Evolutionary conservation across 106 monocot species (phyloP).

Genomic region (Dactylorhiza incarnata): DNA sequence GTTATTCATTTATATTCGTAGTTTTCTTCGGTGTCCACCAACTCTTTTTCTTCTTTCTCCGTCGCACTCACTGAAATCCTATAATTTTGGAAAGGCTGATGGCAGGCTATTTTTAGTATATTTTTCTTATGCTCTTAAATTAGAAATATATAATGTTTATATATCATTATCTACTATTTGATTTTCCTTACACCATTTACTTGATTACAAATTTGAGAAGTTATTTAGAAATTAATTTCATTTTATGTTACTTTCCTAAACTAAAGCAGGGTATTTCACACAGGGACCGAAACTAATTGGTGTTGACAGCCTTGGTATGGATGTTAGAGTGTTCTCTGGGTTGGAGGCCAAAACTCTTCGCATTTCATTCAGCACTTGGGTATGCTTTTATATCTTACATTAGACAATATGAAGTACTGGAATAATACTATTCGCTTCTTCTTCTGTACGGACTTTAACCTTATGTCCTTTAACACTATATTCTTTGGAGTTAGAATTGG

Average conservation of each 20-base stretch:
- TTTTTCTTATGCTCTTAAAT: background rate
- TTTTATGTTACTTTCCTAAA: constrained; percentile 1
- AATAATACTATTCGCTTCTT: background rate
- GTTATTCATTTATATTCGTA: background rate
- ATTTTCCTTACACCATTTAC: background rate
- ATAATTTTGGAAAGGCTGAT: background rate
- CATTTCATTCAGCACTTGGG: constrained; percentile 67
- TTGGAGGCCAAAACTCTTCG: constrained; percentile 55
- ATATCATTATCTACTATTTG: background rate
- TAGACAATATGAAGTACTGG: background rate
- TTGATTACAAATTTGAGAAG: background rate
- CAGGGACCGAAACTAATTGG: constrained; percentile 69
- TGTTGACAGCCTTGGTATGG: constrained; percentile 77
- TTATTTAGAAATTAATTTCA: background rate
- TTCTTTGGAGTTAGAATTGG: too few relatives aligned
- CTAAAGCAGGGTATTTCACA: constrained; percentile 5
- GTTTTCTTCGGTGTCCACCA: background rate
- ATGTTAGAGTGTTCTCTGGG: constrained; percentile 64
- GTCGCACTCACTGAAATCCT: background rate
- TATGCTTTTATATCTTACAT: constrained; percentile 17
- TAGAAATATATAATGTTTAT: background rate
- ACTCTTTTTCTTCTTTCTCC: background rate
- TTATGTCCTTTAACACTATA: background rate
- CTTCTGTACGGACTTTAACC: background rate
- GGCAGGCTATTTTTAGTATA: background rate